These are phyloP conservation scores for Ophiostoma quercus DNA, from an alignment of 2,329 filamentous ascomycete species.

Conservation along the genomic window DNA sequence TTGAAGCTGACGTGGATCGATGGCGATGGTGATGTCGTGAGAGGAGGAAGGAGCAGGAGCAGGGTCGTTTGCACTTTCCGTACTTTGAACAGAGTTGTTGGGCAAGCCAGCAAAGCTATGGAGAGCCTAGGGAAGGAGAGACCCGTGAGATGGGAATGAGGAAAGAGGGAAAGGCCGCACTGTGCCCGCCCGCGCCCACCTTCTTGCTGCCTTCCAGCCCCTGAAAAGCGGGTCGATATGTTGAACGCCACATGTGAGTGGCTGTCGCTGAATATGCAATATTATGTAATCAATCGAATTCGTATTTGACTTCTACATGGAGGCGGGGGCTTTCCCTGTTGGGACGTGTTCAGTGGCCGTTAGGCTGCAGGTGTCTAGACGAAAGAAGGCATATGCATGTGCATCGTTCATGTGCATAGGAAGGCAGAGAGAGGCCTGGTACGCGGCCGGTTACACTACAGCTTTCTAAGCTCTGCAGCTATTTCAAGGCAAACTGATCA, in stretches of 20 bases:
- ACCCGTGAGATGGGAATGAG: conserved; percentile 10
- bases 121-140: conserved; percentile 4
- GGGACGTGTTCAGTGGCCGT: not conserved
- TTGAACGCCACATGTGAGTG: conserved; percentile 16
- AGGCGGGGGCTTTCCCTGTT: conserved; percentile 2
- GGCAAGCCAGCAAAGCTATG: not conserved
- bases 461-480: not conserved
- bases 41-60: not conserved
- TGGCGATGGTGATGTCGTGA: not conserved
- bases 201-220: conserved; percentile 5
- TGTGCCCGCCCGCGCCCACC: not conserved
- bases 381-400: not conserved
- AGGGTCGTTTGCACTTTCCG: conserved; percentile 10
- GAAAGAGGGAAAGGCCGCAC: not conserved
- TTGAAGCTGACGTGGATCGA: not conserved
- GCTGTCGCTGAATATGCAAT: not conserved
- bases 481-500: not conserved
- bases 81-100: not conserved
- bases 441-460: not conserved
- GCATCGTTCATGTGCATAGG: not conserved
- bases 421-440: not conserved
- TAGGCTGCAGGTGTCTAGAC: not conserved
- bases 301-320: not conserved
- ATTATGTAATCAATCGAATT: not conserved
- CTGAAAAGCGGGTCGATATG: not conserved